Conservation (phyloP, 768 basidiomycete species). For the Xanthoconium stramineum region DNA sequence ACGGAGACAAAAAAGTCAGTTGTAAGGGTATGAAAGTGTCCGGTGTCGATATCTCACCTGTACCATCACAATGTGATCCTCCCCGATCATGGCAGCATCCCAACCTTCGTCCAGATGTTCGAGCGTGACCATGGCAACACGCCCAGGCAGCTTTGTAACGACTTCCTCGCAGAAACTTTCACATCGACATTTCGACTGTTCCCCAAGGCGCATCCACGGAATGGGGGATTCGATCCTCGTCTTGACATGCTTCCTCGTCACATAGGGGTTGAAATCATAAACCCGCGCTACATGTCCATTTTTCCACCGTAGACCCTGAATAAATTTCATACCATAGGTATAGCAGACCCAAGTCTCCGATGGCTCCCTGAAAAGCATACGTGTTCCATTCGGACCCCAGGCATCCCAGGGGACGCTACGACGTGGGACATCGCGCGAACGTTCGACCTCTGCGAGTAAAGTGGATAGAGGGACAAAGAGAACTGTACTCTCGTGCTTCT, state of each 20-base stretch:
- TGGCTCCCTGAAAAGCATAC: slow-evolving; percentile 27
- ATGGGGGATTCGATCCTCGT: slow-evolving; percentile 4
- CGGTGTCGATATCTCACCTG: slow-evolving; percentile 19
- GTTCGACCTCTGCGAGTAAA: slow-evolving; percentile 23
- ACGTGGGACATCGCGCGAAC: slow-evolving; percentile 1
- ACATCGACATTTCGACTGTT: slow-evolving; percentile 5
- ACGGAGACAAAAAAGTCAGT: not conserved
- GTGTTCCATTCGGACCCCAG: slow-evolving; percentile 33
- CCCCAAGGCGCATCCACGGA: slow-evolving; percentile 19
- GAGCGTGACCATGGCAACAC: slow-evolving; percentile 18
- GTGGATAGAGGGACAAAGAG: slow-evolving; percentile 34
- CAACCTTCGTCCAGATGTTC: slow-evolving; percentile 16
- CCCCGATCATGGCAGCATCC: slow-evolving; percentile 35
- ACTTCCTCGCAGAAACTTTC: slow-evolving; percentile 24
- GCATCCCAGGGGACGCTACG: slow-evolving; percentile 22
- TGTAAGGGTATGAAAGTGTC: not conserved
- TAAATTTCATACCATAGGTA: slow-evolving; percentile 34
- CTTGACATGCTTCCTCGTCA: slow-evolving; percentile 14
- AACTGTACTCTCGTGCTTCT: slow-evolving; percentile 14
- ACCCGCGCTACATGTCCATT: slow-evolving; percentile 18
- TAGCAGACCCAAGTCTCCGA: slow-evolving; percentile 36
- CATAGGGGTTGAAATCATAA: slow-evolving; percentile 35
- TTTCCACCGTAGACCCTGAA: slow-evolving; percentile 25
- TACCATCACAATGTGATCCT: slow-evolving; percentile 34
- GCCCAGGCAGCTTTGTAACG: slow-evolving; percentile 28